phyloP scores from a whole-genome alignment of 1,284 basidiomycete genomes.

The Moniliophthora roreri region DNA sequence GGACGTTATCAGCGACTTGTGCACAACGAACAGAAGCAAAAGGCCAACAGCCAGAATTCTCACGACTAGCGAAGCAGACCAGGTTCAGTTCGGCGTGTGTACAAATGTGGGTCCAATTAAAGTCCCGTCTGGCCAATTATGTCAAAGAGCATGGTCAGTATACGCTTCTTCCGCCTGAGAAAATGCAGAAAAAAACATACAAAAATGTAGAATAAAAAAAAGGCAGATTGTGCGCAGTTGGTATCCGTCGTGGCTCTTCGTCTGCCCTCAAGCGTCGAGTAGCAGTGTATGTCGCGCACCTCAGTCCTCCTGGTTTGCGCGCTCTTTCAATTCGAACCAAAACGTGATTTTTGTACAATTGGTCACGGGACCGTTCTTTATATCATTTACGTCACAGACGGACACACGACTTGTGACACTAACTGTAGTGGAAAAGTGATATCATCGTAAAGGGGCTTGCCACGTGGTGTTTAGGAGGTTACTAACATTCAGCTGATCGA shows the following conservation, averaged over 20 bases:
- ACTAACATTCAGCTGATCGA: too few species aligned
- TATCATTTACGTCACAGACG: too few species aligned
- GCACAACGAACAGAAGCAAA: slow-evolving; percentile 10
- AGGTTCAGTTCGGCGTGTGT: slow-evolving; percentile 9
- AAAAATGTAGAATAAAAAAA: slow-evolving; percentile 42
- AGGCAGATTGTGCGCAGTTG: slow-evolving; percentile 19
- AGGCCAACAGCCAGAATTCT: slow-evolving; percentile 2
- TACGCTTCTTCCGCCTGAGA: slow-evolving; percentile 9
- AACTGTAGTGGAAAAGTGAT: too few species aligned
- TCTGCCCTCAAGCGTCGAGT: too few species aligned
- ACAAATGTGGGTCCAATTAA: slow-evolving; percentile 44
- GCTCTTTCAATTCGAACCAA: not conserved
- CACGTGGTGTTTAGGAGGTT: too few species aligned
- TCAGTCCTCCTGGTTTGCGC: not conserved
- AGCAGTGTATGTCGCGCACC: too few species aligned
- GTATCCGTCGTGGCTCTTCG: too few species aligned
- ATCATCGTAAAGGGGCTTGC: too few species aligned
- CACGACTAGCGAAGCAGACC: slow-evolving; percentile 10
- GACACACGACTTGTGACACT: too few species aligned
- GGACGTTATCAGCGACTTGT: slow-evolving; percentile 12
- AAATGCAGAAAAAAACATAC: slow-evolving; percentile 14
- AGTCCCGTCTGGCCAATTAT: slow-evolving; percentile 31
- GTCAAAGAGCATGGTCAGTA: slow-evolving; percentile 23
- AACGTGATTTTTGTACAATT: not conserved
- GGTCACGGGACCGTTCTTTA: too few species aligned